Conservation (phyloP, 768 basidiomycete species). For the Mycena latifolia region DNA sequence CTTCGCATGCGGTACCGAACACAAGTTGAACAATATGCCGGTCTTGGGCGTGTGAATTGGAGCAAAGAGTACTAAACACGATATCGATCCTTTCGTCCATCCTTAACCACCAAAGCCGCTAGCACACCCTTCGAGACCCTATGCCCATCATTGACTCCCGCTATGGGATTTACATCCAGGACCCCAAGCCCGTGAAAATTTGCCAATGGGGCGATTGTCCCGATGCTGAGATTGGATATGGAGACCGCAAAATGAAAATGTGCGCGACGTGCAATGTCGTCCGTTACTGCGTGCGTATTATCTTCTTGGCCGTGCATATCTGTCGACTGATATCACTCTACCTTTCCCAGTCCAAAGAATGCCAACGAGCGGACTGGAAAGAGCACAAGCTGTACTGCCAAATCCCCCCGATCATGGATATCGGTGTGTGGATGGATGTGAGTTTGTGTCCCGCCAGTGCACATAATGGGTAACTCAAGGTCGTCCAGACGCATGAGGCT, state of each 20-base stretch:
- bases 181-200: slow-evolving; percentile 12
- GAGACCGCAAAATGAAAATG: slow-evolving; percentile 15
- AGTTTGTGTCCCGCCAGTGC: not conserved
- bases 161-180: not conserved
- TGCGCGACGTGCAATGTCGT: slow-evolving; percentile 18
- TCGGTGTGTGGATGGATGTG: slow-evolving; percentile 21
- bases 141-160: slow-evolving; percentile 8
- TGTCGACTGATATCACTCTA: too few species aligned
- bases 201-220: slow-evolving; percentile 20
- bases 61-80: not conserved
- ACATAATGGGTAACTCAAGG: not conserved
- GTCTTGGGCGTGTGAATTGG: too few species aligned
- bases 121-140: too few species aligned
- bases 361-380: slow-evolving; percentile 12
- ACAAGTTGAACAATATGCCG: too few species aligned
- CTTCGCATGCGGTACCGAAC: too few species aligned
- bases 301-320: too few species aligned
- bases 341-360: not conserved
- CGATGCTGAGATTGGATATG: slow-evolving; percentile 1
- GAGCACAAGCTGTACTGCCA: slow-evolving; percentile 24
- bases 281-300: slow-evolving; percentile 10
- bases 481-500: not conserved
- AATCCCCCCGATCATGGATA: slow-evolving; percentile 16
- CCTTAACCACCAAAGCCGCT: too few species aligned
- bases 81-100: not conserved